Conservation (phyloP, 257 asterid species). For the Thymus quinquecostatus region DNA sequence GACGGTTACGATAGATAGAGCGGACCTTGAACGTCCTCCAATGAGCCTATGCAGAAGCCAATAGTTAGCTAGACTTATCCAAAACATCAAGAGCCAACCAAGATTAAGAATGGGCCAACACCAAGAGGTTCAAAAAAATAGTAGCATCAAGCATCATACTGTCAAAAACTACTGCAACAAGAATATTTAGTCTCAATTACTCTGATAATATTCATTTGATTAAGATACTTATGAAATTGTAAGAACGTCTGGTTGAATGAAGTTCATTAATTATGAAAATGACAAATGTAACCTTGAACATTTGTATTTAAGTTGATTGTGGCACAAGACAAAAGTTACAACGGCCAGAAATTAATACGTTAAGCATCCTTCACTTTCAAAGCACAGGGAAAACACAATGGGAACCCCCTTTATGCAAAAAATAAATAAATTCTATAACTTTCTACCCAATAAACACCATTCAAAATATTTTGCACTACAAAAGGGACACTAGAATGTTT, state of each 20-base stretch:
- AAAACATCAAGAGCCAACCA: conserved; percentile 22
- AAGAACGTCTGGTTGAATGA: background rate
- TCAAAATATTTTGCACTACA: conserved; percentile 14
- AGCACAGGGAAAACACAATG: conserved; percentile 10
- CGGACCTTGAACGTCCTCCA: conserved; percentile 93
- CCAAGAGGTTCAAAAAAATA: background rate
- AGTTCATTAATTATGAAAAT: background rate
- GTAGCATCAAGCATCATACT: conserved; percentile 10
- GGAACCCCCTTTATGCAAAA: background rate
- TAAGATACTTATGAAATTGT: background rate
- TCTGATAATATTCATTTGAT: background rate
- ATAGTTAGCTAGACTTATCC: conserved; percentile 14
- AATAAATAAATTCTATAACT: background rate
- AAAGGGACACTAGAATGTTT: conserved; percentile 18
- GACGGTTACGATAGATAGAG: conserved; percentile 70
- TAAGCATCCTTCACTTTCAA: background rate
- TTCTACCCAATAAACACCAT: conserved; percentile 13
- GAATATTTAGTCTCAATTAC: conserved; percentile 8
- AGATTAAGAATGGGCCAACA: background rate
- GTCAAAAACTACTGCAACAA: background rate
- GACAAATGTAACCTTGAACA: background rate
- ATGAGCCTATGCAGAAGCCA: conserved; percentile 57
- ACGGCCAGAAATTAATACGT: background rate
- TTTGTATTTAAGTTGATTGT: background rate
- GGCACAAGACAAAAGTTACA: background rate